Base-by-base conservation (phyloP, 169 alveolate genomes). In the Eimeria sp. region DNA sequence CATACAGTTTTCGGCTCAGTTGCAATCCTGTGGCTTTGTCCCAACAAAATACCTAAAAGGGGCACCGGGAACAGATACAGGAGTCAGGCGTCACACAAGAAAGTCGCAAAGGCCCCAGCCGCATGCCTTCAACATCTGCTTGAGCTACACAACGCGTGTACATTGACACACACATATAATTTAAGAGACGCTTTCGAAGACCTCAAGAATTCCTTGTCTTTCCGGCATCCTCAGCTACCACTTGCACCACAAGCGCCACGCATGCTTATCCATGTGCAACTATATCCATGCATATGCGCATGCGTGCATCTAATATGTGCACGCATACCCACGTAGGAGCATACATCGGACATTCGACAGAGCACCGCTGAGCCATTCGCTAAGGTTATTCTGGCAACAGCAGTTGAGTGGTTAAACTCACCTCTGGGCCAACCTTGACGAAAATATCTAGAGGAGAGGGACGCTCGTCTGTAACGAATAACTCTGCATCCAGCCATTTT, bases 401-500 rank as follows among this genome's bases (percentile, higher is more conserved):
- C 78, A 62, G 49, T 60, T 11, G 40, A n/a, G 52, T 18, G 13
- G 33, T 58, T 10, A 46, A 25, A 40, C 77, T 49, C 37, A 56
- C 95, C 95, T 89, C 95, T 49, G 88, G 87, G 20, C 95, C 87
- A 49, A 72, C 88, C 71, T 94, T 94, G 33, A 94, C 87, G 23
- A 94, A 83, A 33, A 96, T 98, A 74, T 95, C 96, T 37, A 98
- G 96, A 40, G 97, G 97, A 43, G 98, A 97, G 13, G 99, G 98
- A 71, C 99, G 96, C 72, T 88, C 97, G 58, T 97, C 95, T 23
- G 98, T 97, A 46, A 97, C 95, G 94, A 97, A 98, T 6, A 98
- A 91, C n/a, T 95, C 95, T 20, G 99, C 98, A 64, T 96, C 97
- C 23, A 97, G 97, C 99, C 99, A 98, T 66, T 85, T 64, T 25